Evolutionary conservation across 208 protist genomes (phyloP).

Genomic region (Trypanosoma vivax): DNA sequence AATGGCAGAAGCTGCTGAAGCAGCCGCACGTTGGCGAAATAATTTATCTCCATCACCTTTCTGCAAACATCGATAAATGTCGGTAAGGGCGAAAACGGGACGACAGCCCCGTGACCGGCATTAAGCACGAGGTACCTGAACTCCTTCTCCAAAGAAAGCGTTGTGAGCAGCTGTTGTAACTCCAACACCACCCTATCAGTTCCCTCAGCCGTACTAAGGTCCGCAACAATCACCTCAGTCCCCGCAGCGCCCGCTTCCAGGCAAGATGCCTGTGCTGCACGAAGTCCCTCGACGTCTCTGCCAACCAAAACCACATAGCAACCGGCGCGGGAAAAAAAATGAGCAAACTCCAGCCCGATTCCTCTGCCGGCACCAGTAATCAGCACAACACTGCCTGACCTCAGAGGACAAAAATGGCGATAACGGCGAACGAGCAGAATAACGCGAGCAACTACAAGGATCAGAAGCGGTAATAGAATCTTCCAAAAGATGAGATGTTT

Average conservation of each 20-base stretch:
- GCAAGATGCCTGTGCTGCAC: constrained; percentile 29
- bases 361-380: constrained; percentile 73
- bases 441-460: constrained; percentile 20
- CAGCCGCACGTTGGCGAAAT: constrained; percentile 76
- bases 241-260: constrained; percentile 33
- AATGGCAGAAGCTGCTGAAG: constrained; percentile 58
- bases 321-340: constrained; percentile 33
- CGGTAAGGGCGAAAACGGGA: constrained; percentile 44
- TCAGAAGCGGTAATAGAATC: constrained; percentile 19
- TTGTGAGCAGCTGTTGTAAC: not conserved
- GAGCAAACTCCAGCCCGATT: constrained; percentile 64
- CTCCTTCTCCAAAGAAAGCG: not conserved
- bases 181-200: constrained; percentile 22
- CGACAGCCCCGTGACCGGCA: constrained; percentile 71
- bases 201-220: constrained; percentile 47
- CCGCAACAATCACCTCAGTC: constrained; percentile 45
- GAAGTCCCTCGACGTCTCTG: constrained; percentile 39
- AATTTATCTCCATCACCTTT: constrained; percentile 84
- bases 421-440: constrained; percentile 18
- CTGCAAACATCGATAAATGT: constrained; percentile 47
- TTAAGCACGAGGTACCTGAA: constrained; percentile 79
- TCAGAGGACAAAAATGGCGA: constrained; percentile 14
- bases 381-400: constrained; percentile 49
- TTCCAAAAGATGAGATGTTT: too few relatives aligned
- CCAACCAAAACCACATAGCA: constrained; percentile 74